A percentile compares a stretch with the other conserved stretches of the same genome.
Conservation (phyloP, 2,329 filamentous ascomycete species). For the Aschersonia sp. region DNA sequence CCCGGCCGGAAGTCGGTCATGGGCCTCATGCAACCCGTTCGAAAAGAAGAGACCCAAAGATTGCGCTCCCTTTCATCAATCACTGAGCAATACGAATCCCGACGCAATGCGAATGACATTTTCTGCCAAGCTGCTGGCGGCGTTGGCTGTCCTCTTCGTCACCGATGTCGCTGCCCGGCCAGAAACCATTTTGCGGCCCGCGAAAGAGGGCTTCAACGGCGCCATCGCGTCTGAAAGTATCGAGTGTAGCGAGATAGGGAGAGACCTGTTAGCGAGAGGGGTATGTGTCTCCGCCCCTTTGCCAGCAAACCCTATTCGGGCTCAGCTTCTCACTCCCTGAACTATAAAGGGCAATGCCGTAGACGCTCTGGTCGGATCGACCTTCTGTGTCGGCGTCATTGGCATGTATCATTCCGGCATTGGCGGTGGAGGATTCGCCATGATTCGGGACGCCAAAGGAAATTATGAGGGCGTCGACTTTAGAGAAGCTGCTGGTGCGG, state of each 20-base stretch:
- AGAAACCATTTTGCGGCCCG: constrained; percentile 8
- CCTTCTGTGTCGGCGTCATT: constrained; percentile 61
- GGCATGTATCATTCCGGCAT: constrained; percentile 73
- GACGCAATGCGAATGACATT: not conserved
- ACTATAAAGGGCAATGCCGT: constrained; percentile 53
- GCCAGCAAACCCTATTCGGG: no score
- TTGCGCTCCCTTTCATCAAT: not conserved
- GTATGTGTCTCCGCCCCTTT: constrained; percentile 18
- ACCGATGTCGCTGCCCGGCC: constrained; percentile 5
- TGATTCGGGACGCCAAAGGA: constrained; percentile 61
- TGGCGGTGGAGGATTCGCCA: constrained; percentile 82
- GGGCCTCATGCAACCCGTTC: no score
- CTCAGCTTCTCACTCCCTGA: not conserved
- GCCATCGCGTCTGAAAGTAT: constrained; percentile 58
- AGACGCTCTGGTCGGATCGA: constrained; percentile 61
- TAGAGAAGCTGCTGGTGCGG: constrained; percentile 72
- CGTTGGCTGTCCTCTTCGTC: not conserved
- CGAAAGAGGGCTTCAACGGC: constrained; percentile 23
- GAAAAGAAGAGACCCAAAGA: not conserved
- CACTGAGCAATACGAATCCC: not conserved
- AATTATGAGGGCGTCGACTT: constrained; percentile 81
- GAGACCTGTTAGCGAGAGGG: constrained; percentile 40
- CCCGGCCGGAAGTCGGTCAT: no score
- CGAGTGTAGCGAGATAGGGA: constrained; percentile 56
- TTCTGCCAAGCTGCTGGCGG: constrained; percentile 1